Conservation (phyloP, 768 basidiomycete species). For the Termitomyces sp. region DNA sequence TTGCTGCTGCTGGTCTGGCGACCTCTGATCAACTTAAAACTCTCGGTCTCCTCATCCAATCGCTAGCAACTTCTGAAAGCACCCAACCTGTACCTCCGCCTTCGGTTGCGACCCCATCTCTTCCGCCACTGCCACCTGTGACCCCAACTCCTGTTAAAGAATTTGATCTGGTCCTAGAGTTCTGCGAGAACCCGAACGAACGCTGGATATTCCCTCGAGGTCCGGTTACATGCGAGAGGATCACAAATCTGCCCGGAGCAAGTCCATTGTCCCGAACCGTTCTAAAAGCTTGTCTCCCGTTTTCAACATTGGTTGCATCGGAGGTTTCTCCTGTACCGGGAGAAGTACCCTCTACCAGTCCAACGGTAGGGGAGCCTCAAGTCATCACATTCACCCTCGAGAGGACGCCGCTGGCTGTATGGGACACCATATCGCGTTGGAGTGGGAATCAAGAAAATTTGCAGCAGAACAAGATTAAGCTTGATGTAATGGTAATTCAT, state of each 20-base stretch:
- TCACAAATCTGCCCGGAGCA: constrained; percentile 20
- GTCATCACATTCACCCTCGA: constrained; percentile 47
- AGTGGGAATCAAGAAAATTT: constrained; percentile 53
- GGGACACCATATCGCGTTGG: constrained; percentile 62
- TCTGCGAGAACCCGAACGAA: constrained; percentile 57
- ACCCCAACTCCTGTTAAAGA: constrained; percentile 37
- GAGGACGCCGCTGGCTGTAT: constrained; percentile 43
- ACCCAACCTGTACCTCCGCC: constrained; percentile 13
- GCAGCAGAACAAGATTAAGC: constrained; percentile 40
- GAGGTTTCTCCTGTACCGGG: neutral
- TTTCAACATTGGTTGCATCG: constrained; percentile 15
- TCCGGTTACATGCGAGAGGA: constrained; percentile 44
- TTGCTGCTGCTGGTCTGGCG: constrained; percentile 60
- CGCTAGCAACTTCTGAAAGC: constrained; percentile 40
- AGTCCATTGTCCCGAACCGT: constrained; percentile 28
- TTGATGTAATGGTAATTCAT: constrained; percentile 42
- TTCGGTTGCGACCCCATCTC: neutral
- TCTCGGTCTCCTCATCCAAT: constrained; percentile 71
- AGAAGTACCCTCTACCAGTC: neutral
- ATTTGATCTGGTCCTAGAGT: constrained; percentile 76
- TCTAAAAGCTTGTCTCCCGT: constrained; percentile 44
- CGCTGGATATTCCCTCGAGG: constrained; percentile 70
- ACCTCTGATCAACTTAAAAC: constrained; percentile 63
- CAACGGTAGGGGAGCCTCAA: constrained; percentile 16
- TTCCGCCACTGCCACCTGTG: constrained; percentile 10